phyloP scores from a whole-genome alignment of 768 basidiomycete genomes.

The Pleurotus ostreatus region DNA sequence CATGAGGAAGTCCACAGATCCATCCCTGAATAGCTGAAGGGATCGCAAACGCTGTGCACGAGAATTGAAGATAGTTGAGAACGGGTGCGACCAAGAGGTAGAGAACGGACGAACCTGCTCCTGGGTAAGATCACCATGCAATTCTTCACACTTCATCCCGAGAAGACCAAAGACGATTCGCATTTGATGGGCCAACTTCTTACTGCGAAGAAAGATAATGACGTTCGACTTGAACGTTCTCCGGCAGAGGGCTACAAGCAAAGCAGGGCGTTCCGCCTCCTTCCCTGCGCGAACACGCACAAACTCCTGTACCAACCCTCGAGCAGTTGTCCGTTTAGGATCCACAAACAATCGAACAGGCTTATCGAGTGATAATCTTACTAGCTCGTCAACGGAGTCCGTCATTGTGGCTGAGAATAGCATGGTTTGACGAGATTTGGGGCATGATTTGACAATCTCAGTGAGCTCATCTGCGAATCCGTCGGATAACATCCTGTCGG shows the following conservation, averaged over 20 bases:
- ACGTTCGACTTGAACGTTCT: conserved; percentile 79
- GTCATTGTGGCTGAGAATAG: conserved; percentile 99
- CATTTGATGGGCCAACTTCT: conserved; percentile 96
- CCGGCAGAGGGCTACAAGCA: conserved; percentile 82
- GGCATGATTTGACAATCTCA: conserved; percentile 92
- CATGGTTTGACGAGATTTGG: conserved; percentile 90
- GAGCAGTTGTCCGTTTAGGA: conserved; percentile 83
- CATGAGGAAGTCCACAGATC: conserved; percentile 86
- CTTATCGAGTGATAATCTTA: conserved; percentile 87
- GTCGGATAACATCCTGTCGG: conserved; percentile 94
- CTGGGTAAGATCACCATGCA: conserved; percentile 94
- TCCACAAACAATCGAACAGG: conserved; percentile 96
- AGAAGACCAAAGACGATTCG: conserved; percentile 86
- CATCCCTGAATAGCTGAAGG: conserved; percentile 83
- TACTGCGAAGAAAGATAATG: conserved; percentile 94
- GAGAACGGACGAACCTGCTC: conserved; percentile 64
- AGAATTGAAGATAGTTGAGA: conserved; percentile 1
- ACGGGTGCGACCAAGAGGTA: neutral
- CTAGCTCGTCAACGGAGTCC: conserved; percentile 90
- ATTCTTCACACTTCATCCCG: conserved; percentile 86
- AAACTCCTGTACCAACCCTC: conserved; percentile 89
- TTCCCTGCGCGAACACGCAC: conserved; percentile 83
- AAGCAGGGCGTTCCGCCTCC: conserved; percentile 69
- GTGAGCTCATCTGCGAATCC: conserved; percentile 93
- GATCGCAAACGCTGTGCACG: conserved; percentile 71